Evolutionary conservation across 257 asterid species (phyloP).

Genomic region (Solanum tacnaense): DNA sequence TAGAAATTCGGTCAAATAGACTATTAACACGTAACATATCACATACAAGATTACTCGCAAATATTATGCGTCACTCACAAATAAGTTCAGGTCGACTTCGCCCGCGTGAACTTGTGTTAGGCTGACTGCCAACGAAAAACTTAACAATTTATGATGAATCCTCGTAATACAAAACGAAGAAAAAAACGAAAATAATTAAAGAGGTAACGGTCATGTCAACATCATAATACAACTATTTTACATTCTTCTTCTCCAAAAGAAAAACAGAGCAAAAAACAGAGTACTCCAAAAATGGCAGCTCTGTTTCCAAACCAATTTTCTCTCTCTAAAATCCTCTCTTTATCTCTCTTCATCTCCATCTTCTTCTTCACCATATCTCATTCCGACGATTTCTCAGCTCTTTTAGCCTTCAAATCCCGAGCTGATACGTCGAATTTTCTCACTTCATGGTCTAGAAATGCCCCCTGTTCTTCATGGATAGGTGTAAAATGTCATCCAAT

Average conservation of each 20-base stretch:
- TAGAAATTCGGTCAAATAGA: rapidly evolving
- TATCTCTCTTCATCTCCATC: background rate
- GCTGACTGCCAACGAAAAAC: rapidly evolving
- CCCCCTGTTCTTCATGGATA: conserved; percentile 20
- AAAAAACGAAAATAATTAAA: background rate
- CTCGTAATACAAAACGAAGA: background rate
- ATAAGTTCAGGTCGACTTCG: background rate
- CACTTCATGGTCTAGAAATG: conserved; percentile 13
- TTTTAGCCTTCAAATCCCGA: conserved; percentile 13
- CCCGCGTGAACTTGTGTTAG: background rate
- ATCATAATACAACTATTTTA: background rate
- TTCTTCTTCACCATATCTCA: background rate
- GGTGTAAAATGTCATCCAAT: conserved; percentile 17
- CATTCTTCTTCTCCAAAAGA: background rate
- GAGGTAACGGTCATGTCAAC: background rate
- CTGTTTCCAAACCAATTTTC: background rate
- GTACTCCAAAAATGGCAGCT: background rate
- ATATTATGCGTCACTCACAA: background rate
- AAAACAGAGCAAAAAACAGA: background rate
- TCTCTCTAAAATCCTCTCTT: background rate
- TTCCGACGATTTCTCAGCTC: conserved; percentile 1
- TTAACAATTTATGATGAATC: background rate
- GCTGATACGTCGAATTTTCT: conserved; percentile 21
- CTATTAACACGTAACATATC: background rate
- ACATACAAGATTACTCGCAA: background rate